These are phyloP conservation scores for Geotrichum aggregatum DNA, from an alignment of 1,139 yeast species.

Conservation along the genomic window DNA sequence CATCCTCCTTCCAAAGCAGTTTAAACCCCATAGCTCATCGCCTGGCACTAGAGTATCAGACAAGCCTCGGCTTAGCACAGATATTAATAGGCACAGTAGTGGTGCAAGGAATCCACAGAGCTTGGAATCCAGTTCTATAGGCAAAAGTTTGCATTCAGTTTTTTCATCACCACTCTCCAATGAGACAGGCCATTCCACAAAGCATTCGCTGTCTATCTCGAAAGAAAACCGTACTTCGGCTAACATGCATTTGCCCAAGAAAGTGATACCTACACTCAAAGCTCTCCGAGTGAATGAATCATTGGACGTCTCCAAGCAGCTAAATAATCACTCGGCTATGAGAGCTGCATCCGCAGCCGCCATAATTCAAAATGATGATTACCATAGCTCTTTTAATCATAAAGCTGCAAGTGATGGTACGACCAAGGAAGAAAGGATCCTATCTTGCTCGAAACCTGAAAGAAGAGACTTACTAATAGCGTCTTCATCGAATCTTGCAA, in stretches of 20 bases:
- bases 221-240: background rate
- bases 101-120: background rate
- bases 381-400: background rate
- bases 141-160: too few species aligned
- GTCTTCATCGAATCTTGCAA: background rate
- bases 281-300: too few species aligned
- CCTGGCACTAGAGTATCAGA: background rate
- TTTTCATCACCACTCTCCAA: too few species aligned
- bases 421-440: background rate
- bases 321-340: background rate
- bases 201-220: too few species aligned
- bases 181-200: too few species aligned
- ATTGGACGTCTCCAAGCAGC: background rate
- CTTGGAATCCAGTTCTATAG: too few species aligned
- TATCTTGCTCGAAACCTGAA: background rate
- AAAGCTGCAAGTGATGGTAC: background rate
- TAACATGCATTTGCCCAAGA: background rate
- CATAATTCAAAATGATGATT: background rate
- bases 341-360: background rate
- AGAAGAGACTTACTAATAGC: background rate
- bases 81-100: too few species aligned
- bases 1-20: constrained; percentile 15
- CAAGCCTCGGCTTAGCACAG: background rate
- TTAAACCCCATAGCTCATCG: constrained; percentile 2
- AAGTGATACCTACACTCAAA: background rate